Base-by-base conservation (phyloP, 2,329 filamentous ascomycete genomes). In the Fusarium annulatum region DNA sequence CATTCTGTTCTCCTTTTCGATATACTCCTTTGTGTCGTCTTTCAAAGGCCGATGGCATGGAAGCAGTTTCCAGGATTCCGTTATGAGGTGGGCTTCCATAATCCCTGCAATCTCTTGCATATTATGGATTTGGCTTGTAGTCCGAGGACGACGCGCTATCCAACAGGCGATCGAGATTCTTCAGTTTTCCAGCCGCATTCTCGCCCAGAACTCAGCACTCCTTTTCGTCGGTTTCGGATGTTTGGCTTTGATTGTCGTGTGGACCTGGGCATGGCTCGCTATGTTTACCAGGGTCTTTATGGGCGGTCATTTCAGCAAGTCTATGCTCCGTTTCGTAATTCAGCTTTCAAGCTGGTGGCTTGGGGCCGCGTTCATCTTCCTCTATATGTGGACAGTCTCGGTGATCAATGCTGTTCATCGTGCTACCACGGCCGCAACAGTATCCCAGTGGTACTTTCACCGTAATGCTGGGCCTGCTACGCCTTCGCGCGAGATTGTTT, bases 381-480 rank as follows among this genome's bases (percentile, higher is more conserved):
- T 98, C 85, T 98, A 98, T 82, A 91, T 98, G 76, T 99, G 96
- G 96, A 96, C 95, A 1, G 86, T 98, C 46, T 93, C 93, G 5
- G 90, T 98, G 64, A 91, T 97, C 80, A 92, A 94, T 64, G 95
- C 94, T 23, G 89, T 98, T 28, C 96, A 99, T 81, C 92, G 96
- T 66, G 92, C 94, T 28, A 96, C 95, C 21, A 97, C 96, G 19
- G 96, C 95, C 30, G 96, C 96, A 16, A 97, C 96, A 2, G 96
- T 98, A 30, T 97, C 94, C 45, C 96, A 99, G 82, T 99, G 96
- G 96, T 99, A 99, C 83, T 99, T 98, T 82, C 96, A 98, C 82
- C 94, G 96, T 71, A 93, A 97, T 77, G 91, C 91, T 9, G 89
- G 91, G 16, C 94, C 96, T 9, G 87, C 92, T 14, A 91, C 95